phyloP scores from a whole-genome alignment of 345 rosid genomes.

The Punica granatum region DNA sequence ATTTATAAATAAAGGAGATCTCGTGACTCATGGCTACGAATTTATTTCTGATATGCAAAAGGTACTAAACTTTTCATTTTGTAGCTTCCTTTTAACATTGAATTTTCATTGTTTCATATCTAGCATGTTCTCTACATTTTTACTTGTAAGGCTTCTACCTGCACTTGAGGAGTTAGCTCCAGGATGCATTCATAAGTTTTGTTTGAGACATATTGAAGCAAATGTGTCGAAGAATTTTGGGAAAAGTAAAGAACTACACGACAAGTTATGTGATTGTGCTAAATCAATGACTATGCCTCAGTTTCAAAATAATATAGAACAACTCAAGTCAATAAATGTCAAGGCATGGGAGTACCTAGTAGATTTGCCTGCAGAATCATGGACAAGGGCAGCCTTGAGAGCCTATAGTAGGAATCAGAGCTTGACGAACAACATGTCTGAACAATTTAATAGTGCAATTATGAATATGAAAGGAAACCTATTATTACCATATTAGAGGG shows the following conservation, averaged over 20 bases:
- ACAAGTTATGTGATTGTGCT: neutral
- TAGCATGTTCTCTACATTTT: too few species aligned
- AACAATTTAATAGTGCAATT: too few species aligned
- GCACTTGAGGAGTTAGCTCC: neutral
- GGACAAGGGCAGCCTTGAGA: neutral
- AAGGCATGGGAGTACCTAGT: neutral
- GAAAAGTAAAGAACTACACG: neutral
- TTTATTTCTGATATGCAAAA: neutral
- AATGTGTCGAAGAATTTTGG: neutral
- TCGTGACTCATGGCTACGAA: too few species aligned
- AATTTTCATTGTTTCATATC: neutral
- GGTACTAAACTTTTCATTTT: too few species aligned
- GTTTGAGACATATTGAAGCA: neutral
- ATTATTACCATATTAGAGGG: too few species aligned
- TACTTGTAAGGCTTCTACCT: neutral
- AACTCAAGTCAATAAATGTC: neutral
- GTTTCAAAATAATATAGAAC: too few species aligned
- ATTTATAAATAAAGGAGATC: neutral
- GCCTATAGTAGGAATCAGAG: neutral
- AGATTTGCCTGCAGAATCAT: too few species aligned
- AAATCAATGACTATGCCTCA: neutral
- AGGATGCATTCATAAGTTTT: too few species aligned
- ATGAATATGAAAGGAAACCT: too few species aligned
- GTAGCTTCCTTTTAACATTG: neutral
- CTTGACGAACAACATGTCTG: too few species aligned